Percentiles rank a stretch among this genome's conserved stretches.
Conservation (phyloP, 331 rosid species). For the Rosa hybrid region DNA sequence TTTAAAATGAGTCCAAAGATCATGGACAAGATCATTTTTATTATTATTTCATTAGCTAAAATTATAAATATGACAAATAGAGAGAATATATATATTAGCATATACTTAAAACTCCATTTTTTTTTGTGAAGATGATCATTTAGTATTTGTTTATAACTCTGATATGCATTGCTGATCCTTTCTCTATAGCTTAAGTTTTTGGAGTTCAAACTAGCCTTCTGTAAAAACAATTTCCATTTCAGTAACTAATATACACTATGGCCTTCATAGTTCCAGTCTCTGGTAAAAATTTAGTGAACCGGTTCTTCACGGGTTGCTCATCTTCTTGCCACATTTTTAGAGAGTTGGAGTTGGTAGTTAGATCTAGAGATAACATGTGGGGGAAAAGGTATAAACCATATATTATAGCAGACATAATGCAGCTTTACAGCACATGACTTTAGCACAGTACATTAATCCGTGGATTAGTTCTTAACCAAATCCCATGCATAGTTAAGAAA, state of each 20-base stretch:
- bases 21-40: conserved; percentile 11
- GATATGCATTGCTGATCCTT: neutral
- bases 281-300: neutral
- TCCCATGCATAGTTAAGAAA: neutral
- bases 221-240: neutral
- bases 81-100: neutral
- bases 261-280: neutral
- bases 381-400: neutral
- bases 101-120: neutral
- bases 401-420: neutral
- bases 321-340: neutral
- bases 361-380: neutral
- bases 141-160: neutral
- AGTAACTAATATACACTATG: neutral
- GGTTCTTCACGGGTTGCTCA: neutral
- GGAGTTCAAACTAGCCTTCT: neutral
- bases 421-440: neutral
- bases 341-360: neutral
- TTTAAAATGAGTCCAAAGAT: conserved; percentile 15
- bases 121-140: neutral
- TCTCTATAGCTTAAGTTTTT: neutral
- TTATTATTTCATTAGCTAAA: neutral
- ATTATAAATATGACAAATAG: neutral
- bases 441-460: neutral
- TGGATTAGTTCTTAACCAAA: neutral